Conservation (phyloP, 441 rosid genomes). For the Euphorbia celastroides region DNA sequence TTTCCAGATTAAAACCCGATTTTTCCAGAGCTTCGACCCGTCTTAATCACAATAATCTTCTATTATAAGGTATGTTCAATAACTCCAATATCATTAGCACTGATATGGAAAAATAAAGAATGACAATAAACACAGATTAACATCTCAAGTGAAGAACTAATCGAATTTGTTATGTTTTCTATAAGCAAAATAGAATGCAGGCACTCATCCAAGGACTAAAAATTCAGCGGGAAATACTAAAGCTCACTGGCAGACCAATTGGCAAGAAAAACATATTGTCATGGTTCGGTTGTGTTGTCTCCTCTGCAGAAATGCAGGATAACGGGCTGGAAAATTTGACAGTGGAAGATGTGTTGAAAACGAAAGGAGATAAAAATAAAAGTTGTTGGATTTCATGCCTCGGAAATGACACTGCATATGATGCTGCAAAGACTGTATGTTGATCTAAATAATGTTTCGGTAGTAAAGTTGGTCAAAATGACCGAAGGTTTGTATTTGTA, state of each 20-base stretch:
- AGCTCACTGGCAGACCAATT: conserved; percentile 15
- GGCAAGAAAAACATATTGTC: conserved; percentile 23
- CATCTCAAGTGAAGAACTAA: too few relatives aligned
- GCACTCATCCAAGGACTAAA: conserved; percentile 30
- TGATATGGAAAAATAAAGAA: too few relatives aligned
- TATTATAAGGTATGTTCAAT: too few relatives aligned
- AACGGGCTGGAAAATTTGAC: conserved; percentile 74
- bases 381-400: conserved; percentile 68
- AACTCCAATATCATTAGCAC: neutral
- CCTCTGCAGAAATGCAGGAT: conserved; percentile 32
- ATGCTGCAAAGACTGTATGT: conserved; percentile 69
- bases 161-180: neutral
- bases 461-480: neutral
- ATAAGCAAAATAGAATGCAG: conserved; percentile 29
- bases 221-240: conserved; percentile 33
- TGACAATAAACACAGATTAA: too few relatives aligned
- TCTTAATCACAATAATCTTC: conserved; percentile 18
- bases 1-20: too few relatives aligned
- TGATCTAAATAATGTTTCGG: neutral
- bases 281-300: conserved; percentile 26
- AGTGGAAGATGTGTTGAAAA: conserved; percentile 55
- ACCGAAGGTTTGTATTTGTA: neutral
- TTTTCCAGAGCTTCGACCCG: conserved; percentile 2
- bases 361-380: conserved; percentile 45
- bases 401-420: conserved; percentile 49